phyloP scores from a whole-genome alignment of 495 filamentous ascomycete genomes.

The Schizothecium vesticola region DNA sequence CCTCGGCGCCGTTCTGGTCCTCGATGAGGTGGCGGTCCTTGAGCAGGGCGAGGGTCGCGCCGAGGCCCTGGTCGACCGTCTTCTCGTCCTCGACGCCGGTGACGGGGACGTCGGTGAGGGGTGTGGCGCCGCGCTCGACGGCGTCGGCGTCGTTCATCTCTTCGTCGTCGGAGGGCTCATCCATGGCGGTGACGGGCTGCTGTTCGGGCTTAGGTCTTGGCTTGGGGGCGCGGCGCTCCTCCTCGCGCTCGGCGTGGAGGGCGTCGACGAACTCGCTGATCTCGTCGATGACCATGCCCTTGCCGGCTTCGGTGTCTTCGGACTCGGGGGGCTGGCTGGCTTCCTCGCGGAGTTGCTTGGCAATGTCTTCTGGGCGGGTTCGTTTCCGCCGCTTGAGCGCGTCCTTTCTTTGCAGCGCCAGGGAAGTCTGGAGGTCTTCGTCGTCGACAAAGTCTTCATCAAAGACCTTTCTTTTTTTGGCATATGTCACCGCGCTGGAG shows the following conservation, averaged over 20 bases:
- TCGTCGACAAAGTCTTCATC: slow-evolving; percentile 78
- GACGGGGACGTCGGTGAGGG: slow-evolving; percentile 37
- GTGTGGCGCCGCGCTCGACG: slow-evolving; percentile 3
- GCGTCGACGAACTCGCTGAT: slow-evolving; percentile 92
- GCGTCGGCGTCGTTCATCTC: slow-evolving; percentile 42
- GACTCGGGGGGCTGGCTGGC: slow-evolving; percentile 45
- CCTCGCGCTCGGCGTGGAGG: slow-evolving; percentile 60
- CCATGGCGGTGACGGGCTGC: slow-evolving; percentile 41
- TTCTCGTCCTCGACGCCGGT: slow-evolving; percentile 84
- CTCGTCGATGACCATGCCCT: slow-evolving; percentile 85
- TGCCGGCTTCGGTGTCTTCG: slow-evolving; percentile 49
- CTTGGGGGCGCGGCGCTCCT: slow-evolving; percentile 50
- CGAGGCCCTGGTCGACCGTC: slow-evolving; percentile 69
- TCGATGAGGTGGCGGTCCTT: slow-evolving; percentile 76
- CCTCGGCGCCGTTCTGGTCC: slow-evolving; percentile 52
- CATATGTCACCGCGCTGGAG: slow-evolving; percentile 36
- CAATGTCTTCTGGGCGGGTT: slow-evolving; percentile 76
- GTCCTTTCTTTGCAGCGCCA: slow-evolving; percentile 71
- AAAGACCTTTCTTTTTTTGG: slow-evolving; percentile 59
- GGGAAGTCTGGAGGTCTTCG: slow-evolving; percentile 81
- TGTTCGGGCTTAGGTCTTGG: slow-evolving; percentile 33
- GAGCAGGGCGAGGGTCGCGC: slow-evolving; percentile 73
- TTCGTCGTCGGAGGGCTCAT: slow-evolving; percentile 48
- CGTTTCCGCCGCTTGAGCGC: slow-evolving; percentile 89
- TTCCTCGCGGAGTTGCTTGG: slow-evolving; percentile 74